Conservation (phyloP, 768 basidiomycete species). For the Fibroporia radiculosa region DNA sequence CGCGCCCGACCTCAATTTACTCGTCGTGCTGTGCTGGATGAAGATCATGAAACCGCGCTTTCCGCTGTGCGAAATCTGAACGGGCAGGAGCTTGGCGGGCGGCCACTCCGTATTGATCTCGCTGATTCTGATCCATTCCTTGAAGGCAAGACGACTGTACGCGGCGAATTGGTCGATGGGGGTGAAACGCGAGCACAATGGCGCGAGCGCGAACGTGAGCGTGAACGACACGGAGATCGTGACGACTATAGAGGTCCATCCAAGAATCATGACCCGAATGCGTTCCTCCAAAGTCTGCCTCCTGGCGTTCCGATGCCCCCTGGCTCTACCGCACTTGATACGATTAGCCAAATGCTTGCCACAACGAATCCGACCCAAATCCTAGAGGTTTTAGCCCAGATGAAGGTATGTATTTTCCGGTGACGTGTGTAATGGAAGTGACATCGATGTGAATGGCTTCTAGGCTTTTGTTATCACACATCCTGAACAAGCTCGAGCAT, state of each 20-base stretch:
- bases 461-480: conserved; percentile 90
- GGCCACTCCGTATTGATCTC: conserved; percentile 88
- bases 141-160: conserved; percentile 83
- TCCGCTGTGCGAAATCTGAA: conserved; percentile 96
- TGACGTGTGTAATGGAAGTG: background rate
- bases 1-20: too few species aligned
- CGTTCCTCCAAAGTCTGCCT: conserved; percentile 64
- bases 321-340: conserved; percentile 68
- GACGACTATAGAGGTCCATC: conserved; percentile 5
- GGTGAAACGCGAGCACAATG: conserved; percentile 51
- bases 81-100: conserved; percentile 85
- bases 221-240: conserved; percentile 21
- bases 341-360: conserved; percentile 81
- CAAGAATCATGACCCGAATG: conserved; percentile 16
- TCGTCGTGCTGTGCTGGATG: background rate
- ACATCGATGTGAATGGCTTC: background rate
- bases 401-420: conserved; percentile 67
- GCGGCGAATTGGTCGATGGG: conserved; percentile 72
- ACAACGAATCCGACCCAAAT: conserved; percentile 77
- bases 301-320: conserved; percentile 66
- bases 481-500: conserved; percentile 78
- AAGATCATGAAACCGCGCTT: conserved; percentile 91
- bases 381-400: conserved; percentile 92
- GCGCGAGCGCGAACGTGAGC: conserved; percentile 39
- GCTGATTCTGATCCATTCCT: conserved; percentile 91